Base-by-base conservation (phyloP, 169 alveolate genomes). In the Eimeria mitis region DNA sequence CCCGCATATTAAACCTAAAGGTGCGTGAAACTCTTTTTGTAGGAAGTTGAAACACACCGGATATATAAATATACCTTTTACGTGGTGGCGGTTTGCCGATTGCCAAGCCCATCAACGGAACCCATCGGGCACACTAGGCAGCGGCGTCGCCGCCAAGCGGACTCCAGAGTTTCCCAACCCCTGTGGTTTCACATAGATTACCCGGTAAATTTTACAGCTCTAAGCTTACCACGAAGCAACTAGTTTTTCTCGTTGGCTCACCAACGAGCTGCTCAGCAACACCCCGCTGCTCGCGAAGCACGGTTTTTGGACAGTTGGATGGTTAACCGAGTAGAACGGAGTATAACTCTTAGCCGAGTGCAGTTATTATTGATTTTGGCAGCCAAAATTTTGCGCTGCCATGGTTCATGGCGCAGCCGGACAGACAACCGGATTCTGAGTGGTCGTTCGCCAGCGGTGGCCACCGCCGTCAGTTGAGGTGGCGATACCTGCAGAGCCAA, bases 121-220 rank as follows among this genome's bases (percentile, higher is more conserved):
- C 63, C 47, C 94, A 28, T 40, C 65, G 42, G 65, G 28, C 94
- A 63, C 94, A 42, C 56, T 83, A 63, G 44, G 81, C 54, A 71
- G 70, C 37, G 63, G 65, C 76, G 54, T 84, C 83, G 68, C 83
- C 81, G 65, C 68, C 54, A 87, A n/a, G 31, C 70, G 65, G 28
- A 42, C 34, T 31, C 40, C 70, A 34, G 19, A 23, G 11, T 40
- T 25, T 44, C 81, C 44, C 28, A 40, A 28, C 34, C 83, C 34
- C 54, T 44, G 81, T 42, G 34, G 54, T 42, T 49, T 83, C 37
- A 14, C 52, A 40, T 37, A 54, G 40, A 54, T 59, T 28, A 49
- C 6, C 63, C 47, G 76, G 75, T 83, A 59, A 73, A 73, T 73
- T 73, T 73, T 73, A 34, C 34, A 40, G 16, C 52, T 40, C 34